phyloP scores from a whole-genome alignment of 2,329 filamentous ascomycete genomes.

The Aspergillus fructus region DNA sequence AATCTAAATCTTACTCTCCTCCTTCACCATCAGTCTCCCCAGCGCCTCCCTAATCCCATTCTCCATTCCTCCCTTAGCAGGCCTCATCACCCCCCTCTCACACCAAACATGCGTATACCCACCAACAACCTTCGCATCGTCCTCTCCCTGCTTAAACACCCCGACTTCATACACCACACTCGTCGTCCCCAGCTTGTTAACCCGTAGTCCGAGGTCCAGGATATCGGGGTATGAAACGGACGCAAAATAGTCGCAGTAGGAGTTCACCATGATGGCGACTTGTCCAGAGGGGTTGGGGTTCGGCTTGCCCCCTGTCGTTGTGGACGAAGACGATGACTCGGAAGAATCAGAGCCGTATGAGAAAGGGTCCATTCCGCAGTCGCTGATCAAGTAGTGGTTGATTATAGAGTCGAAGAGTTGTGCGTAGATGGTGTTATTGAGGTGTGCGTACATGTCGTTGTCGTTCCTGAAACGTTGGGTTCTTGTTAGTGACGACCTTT shows the following conservation, averaged over 20 bases:
- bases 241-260: conserved; percentile 81
- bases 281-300: conserved; percentile 42
- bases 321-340: background rate
- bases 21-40: conserved; percentile 51
- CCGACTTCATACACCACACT: conserved; percentile 90
- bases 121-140: conserved; percentile 77
- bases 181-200: conserved; percentile 79
- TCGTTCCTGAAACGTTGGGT: conserved; percentile 63
- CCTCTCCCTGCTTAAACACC: conserved; percentile 73
- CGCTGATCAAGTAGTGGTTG: conserved; percentile 80
- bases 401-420: conserved; percentile 86
- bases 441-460: conserved; percentile 92
- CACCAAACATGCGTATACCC: conserved; percentile 88
- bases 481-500: too few relatives aligned
- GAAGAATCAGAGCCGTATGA: conserved; percentile 33
- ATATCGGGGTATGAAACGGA: conserved; percentile 79
- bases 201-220: conserved; percentile 76
- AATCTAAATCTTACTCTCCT: conserved; percentile 23
- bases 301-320: background rate
- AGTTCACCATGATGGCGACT: conserved; percentile 81
- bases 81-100: conserved; percentile 68
- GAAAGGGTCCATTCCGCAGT: conserved; percentile 72
- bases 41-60: conserved; percentile 51
- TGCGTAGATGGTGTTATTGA: conserved; percentile 89
- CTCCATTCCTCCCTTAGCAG: conserved; percentile 58